These are phyloP conservation scores for Phytophthora sp. DNA, from an alignment of 352 stramenopile genomes.

Conservation along the genomic window DNA sequence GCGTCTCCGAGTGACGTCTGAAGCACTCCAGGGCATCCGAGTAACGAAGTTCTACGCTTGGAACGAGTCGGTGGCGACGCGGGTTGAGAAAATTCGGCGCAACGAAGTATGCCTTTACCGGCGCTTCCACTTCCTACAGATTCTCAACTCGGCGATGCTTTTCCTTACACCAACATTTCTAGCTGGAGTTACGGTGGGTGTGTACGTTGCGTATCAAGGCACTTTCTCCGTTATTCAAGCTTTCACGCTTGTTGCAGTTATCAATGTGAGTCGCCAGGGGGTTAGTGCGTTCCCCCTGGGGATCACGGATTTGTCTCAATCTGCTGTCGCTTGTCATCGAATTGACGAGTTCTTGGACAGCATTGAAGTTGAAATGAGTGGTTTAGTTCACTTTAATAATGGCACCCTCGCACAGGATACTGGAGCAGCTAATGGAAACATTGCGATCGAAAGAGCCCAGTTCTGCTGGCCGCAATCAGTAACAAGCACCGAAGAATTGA, in stretches of 20 bases:
- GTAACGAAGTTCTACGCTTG: conserved; percentile 93
- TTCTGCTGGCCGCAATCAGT: conserved; percentile 13
- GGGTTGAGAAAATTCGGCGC: conserved; percentile 45
- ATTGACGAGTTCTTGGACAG: conserved; percentile 38
- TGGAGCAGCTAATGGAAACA: background rate
- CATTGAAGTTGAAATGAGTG: conserved; percentile 20
- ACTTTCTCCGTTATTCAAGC: conserved; percentile 52
- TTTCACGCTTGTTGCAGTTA: conserved; percentile 43
- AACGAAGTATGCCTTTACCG: conserved; percentile 50
- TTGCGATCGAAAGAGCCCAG: conserved; percentile 9
- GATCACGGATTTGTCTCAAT: conserved; percentile 38
- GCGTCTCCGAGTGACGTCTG: conserved; percentile 94
- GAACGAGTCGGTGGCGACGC: conserved; percentile 50
- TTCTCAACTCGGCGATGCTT: conserved; percentile 64
- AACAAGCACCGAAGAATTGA: background rate
- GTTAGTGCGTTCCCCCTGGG: conserved; percentile 36
- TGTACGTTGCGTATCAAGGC: conserved; percentile 48
- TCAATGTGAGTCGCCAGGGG: conserved; percentile 36
- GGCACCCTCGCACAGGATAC: background rate
- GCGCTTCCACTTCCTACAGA: conserved; percentile 49
- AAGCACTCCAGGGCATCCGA: conserved; percentile 91
- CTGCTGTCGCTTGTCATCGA: conserved; percentile 24
- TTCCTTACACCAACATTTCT: conserved; percentile 60
- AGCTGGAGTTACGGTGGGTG: conserved; percentile 41
- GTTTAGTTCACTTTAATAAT: background rate